Conservation (phyloP, 2,329 filamentous ascomycete genomes). For the Emmonsiellopsis sp. region DNA sequence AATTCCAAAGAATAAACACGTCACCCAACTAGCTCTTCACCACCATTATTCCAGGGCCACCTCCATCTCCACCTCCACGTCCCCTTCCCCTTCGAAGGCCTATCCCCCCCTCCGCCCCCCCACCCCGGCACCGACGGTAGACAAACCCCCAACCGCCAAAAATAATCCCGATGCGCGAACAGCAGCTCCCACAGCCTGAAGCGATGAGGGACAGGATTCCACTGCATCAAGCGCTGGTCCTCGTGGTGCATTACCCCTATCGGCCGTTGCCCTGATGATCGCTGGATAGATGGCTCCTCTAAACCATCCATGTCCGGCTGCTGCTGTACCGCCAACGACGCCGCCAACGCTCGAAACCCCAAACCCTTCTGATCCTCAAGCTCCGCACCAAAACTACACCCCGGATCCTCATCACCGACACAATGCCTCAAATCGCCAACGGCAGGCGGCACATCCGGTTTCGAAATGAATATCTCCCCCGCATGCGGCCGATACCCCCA, state of each 20-base stretch:
- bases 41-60: conserved; percentile 4
- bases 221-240: conserved; percentile 13
- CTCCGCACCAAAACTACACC: conserved; percentile 54
- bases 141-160: conserved; percentile 86
- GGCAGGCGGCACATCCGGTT: conserved; percentile 57
- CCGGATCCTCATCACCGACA: conserved; percentile 57
- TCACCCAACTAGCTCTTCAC: background rate
- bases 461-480: conserved; percentile 79
- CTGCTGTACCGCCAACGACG: background rate
- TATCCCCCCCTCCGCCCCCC: conserved; percentile 3
- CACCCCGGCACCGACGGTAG: conserved; percentile 44
- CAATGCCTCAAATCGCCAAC: conserved; percentile 63
- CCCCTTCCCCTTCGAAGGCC: background rate
- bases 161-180: conserved; percentile 92
- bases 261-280: conserved; percentile 17
- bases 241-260: conserved; percentile 21
- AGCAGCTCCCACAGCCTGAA: conserved; percentile 86
- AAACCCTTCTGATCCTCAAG: background rate
- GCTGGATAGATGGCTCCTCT: background rate
- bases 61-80: conserved; percentile 7
- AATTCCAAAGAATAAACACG: no score
- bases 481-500: conserved; percentile 83
- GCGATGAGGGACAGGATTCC: conserved; percentile 36
- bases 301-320: background rate
- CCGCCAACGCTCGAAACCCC: background rate